These are phyloP conservation scores for Erythrobasidium hasegawianum DNA, from an alignment of 1,284 basidiomycete species.

Conservation along the genomic window DNA sequence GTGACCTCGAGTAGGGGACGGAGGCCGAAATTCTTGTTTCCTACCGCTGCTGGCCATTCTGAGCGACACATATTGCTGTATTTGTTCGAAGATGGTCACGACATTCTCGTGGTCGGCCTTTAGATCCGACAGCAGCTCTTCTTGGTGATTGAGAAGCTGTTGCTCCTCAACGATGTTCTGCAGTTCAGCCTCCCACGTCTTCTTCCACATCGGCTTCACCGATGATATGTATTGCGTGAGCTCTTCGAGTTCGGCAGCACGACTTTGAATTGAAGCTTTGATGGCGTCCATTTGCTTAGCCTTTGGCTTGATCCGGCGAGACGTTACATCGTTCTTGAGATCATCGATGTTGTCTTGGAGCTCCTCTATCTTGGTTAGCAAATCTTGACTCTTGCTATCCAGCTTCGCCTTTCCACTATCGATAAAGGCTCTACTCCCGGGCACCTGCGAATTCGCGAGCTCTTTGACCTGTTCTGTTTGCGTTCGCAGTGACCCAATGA, in stretches of 20 bases:
- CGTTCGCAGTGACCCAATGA: constrained; percentile 67
- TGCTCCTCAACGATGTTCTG: constrained; percentile 97
- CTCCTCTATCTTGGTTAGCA: constrained; percentile 88
- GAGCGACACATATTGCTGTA: constrained; percentile 48
- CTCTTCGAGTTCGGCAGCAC: constrained; percentile 67
- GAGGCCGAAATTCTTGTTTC: constrained; percentile 55
- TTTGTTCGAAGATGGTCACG: constrained; percentile 74
- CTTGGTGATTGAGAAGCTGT: constrained; percentile 85
- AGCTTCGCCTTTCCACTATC: constrained; percentile 87
- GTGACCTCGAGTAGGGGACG: constrained; percentile 50
- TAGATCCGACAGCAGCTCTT: constrained; percentile 81
- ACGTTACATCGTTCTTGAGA: constrained; percentile 85
- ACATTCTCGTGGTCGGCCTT: constrained; percentile 88
- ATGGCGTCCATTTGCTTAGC: constrained; percentile 57
- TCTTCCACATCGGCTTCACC: constrained; percentile 95
- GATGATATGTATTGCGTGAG: constrained; percentile 81
- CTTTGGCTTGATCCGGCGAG: constrained; percentile 81
- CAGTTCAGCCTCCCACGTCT: constrained; percentile 95
- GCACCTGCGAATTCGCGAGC: constrained; percentile 73
- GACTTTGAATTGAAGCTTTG: constrained; percentile 67
- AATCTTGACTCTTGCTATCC: constrained; percentile 80
- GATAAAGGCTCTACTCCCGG: constrained; percentile 81
- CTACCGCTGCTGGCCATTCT: constrained; percentile 16
- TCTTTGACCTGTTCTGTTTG: constrained; percentile 84
- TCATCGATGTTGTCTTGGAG: constrained; percentile 87